Evolutionary conservation across 108 stramenopile species (phyloP).

Genomic region (Bacterosira constricta): DNA sequence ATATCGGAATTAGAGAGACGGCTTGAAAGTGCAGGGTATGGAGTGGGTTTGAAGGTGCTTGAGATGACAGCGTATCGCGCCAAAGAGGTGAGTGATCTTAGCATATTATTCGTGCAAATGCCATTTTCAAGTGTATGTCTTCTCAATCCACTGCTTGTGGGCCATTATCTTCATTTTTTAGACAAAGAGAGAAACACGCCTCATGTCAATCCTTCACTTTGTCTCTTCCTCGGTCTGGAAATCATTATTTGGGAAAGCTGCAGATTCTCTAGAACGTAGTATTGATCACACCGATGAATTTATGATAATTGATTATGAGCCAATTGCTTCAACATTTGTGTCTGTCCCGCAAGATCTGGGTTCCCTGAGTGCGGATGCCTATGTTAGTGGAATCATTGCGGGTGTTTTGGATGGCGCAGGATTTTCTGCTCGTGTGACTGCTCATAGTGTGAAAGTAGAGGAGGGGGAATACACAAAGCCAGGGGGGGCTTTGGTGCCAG

Average conservation of each 20-base stretch:
- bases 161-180: constrained; percentile 10
- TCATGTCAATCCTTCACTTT: constrained; percentile 91
- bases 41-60: constrained; percentile 91
- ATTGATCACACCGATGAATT: constrained; percentile 95
- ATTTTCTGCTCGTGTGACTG: constrained; percentile 85
- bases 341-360: constrained; percentile 87
- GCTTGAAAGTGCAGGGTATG: constrained; percentile 91
- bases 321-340: constrained; percentile 88
- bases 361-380: constrained; percentile 90
- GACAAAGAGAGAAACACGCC: constrained; percentile 80
- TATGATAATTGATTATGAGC: constrained; percentile 94
- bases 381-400: constrained; percentile 90
- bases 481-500: constrained; percentile 16
- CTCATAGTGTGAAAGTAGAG: constrained; percentile 78
- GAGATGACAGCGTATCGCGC: constrained; percentile 89
- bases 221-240: constrained; percentile 95
- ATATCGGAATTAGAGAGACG: constrained; percentile 92
- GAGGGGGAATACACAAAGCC: constrained; percentile 55
- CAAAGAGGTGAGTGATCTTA: constrained; percentile 57
- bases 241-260: constrained; percentile 90
- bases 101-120: neutral
- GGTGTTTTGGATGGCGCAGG: constrained; percentile 86
- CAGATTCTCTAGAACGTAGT: constrained; percentile 93
- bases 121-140: neutral
- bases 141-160: too few species aligned